Percentiles rank a stretch among this genome's conserved stretches.
phyloP scores from a whole-genome alignment of 2,329 filamentous ascomycete genomes.

The Hawksworthiomyces lignivorus region DNA sequence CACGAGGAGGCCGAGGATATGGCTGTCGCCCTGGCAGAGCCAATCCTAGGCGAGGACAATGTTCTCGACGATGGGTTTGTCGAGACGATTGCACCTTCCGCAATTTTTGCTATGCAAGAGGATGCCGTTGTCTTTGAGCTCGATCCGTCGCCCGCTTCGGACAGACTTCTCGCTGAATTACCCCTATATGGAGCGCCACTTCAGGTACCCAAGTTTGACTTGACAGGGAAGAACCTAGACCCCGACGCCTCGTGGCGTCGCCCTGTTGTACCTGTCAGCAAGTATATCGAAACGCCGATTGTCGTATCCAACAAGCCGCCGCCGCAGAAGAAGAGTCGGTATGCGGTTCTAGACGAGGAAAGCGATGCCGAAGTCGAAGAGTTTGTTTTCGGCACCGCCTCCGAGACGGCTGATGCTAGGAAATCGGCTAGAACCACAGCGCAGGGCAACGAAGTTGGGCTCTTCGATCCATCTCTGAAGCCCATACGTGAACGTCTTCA shows the following conservation, averaged over 20 bases:
- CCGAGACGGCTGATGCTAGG: not conserved
- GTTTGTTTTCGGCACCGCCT: conserved; percentile 24
- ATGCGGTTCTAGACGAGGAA: conserved; percentile 65
- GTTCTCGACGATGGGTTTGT: conserved; percentile 20
- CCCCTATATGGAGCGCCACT: conserved; percentile 68
- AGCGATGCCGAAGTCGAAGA: conserved; percentile 31
- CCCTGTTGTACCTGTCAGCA: conserved; percentile 76
- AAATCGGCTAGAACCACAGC: not conserved
- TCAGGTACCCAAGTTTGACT: conserved; percentile 49
- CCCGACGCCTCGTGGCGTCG: conserved; percentile 67
- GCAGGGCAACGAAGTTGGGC: conserved; percentile 47
- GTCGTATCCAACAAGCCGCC: conserved; percentile 58
- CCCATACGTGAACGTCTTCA: conserved; percentile 83
- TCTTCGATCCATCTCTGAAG: conserved; percentile 87
- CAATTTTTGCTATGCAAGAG: conserved; percentile 74
- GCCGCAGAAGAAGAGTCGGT: conserved; percentile 72
- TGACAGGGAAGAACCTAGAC: conserved; percentile 49
- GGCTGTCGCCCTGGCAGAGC: conserved; percentile 26
- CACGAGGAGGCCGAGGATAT: conserved; percentile 17
- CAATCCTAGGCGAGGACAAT: conserved; percentile 34
- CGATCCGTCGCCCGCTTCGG: conserved; percentile 63
- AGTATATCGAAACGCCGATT: conserved; percentile 76
- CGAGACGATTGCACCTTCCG: conserved; percentile 58
- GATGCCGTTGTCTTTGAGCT: conserved; percentile 77
- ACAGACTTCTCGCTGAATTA: conserved; percentile 71